Evolutionary conservation across 2,329 filamentous ascomycete genomes (phyloP).

Genomic region (Lecanicillium sp.): DNA sequence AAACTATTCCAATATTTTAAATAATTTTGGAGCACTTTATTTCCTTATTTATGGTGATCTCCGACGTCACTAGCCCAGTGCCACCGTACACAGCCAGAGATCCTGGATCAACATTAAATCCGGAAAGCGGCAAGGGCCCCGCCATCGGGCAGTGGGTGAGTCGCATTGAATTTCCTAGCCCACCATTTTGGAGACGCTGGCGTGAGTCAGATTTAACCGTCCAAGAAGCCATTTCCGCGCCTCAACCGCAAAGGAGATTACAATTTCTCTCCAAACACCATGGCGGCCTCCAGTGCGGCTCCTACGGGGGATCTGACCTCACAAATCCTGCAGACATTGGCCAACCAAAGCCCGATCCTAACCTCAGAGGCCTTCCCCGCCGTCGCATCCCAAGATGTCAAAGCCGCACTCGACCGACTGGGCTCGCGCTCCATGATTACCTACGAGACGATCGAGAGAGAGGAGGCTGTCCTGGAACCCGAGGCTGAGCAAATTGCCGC

Average conservation of each 20-base stretch:
- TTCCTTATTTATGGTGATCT: too few relatives aligned
- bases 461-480: constrained; percentile 67
- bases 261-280: constrained; percentile 17
- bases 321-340: constrained; percentile 58
- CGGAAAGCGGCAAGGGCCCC: constrained; percentile 5
- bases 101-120: constrained; percentile 10
- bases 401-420: constrained; percentile 81
- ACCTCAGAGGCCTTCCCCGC: constrained; percentile 63
- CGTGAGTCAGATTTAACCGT: constrained; percentile 7
- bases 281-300: constrained; percentile 31
- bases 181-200: constrained; percentile 3
- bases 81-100: too few relatives aligned
- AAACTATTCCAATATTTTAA: too few relatives aligned
- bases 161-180: constrained; percentile 7
- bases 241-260: too few relatives aligned
- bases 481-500: constrained; percentile 65
- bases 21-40: too few relatives aligned
- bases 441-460: constrained; percentile 75
- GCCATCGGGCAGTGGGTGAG: constrained; percentile 2
- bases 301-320: constrained; percentile 49
- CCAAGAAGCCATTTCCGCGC: too few relatives aligned
- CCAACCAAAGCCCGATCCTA: constrained; percentile 54
- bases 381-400: constrained; percentile 60
- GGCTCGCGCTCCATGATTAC: constrained; percentile 76
- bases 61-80: too few relatives aligned